Evolutionary conservation across 2,329 filamentous ascomycete species (phyloP).

Genomic region (Esteya vermicola): DNA sequence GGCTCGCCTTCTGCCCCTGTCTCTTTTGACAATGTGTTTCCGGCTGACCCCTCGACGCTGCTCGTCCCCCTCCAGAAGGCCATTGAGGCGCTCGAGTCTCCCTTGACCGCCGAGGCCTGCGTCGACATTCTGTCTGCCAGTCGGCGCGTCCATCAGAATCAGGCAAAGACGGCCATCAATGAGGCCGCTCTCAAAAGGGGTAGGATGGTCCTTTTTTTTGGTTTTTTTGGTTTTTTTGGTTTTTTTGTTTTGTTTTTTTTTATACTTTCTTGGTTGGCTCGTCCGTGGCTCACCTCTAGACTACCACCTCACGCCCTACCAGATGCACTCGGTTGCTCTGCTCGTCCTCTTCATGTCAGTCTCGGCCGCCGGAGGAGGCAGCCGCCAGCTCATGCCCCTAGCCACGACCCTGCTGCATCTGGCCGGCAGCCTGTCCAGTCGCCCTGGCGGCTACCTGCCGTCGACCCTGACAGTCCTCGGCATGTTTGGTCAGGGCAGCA

Average conservation of each 20-base stretch:
- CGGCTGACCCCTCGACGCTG: neutral
- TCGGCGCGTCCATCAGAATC: neutral
- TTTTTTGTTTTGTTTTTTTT: no score
- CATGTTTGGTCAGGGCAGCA: slow-evolving; percentile 4
- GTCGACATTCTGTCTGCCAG: neutral
- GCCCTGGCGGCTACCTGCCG: slow-evolving; percentile 17
- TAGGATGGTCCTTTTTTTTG: neutral
- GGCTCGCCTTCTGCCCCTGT: neutral
- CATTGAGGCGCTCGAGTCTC: neutral
- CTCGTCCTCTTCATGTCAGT: slow-evolving; percentile 11
- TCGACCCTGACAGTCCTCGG: slow-evolving; percentile 19
- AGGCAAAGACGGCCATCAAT: neutral
- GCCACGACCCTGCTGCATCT: slow-evolving; percentile 21
- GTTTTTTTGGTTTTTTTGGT: no score
- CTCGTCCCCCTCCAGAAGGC: neutral
- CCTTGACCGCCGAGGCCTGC: slow-evolving; percentile 3
- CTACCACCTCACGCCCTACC: slow-evolving; percentile 12
- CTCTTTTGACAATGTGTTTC: no score
- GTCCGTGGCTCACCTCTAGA: slow-evolving; percentile 8
- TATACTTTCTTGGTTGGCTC: no score
- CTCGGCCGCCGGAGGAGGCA: neutral
- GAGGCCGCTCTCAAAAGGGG: neutral
- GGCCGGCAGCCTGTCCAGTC: slow-evolving; percentile 4
- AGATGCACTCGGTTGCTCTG: slow-evolving; percentile 19
- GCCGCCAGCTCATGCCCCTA: slow-evolving; percentile 9